phyloP scores from a whole-genome alignment of 2,329 filamentous ascomycete genomes.

The Ophiocordyceps australis region DNA sequence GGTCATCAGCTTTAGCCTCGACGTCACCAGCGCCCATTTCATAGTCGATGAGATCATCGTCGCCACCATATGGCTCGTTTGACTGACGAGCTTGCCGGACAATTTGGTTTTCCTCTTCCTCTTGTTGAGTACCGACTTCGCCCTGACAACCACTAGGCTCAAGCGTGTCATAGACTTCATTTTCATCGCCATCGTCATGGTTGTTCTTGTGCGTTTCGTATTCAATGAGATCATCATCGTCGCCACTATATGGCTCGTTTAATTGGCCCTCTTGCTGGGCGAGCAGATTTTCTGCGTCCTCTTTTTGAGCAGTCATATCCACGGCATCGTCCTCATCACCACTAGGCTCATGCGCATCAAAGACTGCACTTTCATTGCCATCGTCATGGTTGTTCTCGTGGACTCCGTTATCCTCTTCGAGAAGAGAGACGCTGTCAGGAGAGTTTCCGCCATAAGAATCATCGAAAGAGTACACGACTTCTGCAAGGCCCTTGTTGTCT shows the following conservation, averaged over 20 bases:
- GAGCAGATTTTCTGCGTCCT: not conserved
- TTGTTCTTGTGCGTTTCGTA: not conserved
- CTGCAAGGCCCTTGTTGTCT: conserved; percentile 21
- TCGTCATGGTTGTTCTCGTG: conserved; percentile 2
- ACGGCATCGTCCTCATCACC: no score
- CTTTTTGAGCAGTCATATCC: not conserved
- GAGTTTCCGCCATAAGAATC: conserved; percentile 5
- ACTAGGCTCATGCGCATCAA: no score
- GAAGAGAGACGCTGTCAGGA: no score
- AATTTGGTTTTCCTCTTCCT: not conserved
- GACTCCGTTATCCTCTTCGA: no score
- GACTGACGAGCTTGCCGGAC: not conserved
- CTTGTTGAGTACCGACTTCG: not conserved
- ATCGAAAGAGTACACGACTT: conserved; percentile 20
- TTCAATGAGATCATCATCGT: not conserved
- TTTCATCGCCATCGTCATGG: conserved; percentile 2
- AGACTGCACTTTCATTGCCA: not conserved
- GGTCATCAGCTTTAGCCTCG: no score
- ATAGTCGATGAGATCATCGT: not conserved
- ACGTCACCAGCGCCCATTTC: not conserved
- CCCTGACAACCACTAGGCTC: no score
- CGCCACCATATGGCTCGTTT: not conserved
- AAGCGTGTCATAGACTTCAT: not conserved
- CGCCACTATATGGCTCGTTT: not conserved
- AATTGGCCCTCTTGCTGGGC: not conserved